Base-by-base conservation (phyloP, 345 rosid genomes). In the Melaleuca alternifolia region DNA sequence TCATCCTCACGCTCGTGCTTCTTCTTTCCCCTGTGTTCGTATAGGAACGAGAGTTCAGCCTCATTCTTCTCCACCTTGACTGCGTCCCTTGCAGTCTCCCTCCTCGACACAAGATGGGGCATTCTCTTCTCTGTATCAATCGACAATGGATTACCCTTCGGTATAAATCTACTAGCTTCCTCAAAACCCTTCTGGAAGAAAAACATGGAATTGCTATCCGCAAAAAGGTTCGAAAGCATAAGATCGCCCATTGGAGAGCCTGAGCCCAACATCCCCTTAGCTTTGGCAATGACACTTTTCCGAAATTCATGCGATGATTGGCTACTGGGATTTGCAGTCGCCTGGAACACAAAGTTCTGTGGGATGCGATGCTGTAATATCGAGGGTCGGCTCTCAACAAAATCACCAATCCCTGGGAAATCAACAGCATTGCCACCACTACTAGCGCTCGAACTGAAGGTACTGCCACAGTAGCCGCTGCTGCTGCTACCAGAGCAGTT, bases 131-230 rank as follows among this genome's bases (percentile, higher is more conserved):
- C 88, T 24, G 85, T 37, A 87, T 91, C 91, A 61, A 88, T 85
- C 21, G 87, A 84, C 83, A 91, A 81, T 30, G 87, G 88, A 79
- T 56, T 86, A 51, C 83, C 83, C 51, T 77, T 86, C 6, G 93
- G 93, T 87, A 92, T 92, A 86, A 92, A 92, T 89, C 88, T 91
- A 33, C 88, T 90, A 15, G 94, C 93, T 87, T 92, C 94, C 87
- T 91, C 92, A 41, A 90, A 3, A 61, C 93, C 93, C 83, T 84
- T 92, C 77, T 84, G 89, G 84, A 89, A 92, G 86, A 87, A 92
- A 76, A 90, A 82, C 50, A 88, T 83, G 30, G 92, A 91, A 15
- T 89, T 90, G 18, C 48, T 77, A 51, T 91, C 84, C 71, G 89
- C 84, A 83, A 90, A 91, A 81, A 91, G 83, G 85, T 87, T 88